Evolutionary conservation across 176 grass and related monocot genomes (phyloP).

Genomic region (Tillandsia fasciculata): DNA sequence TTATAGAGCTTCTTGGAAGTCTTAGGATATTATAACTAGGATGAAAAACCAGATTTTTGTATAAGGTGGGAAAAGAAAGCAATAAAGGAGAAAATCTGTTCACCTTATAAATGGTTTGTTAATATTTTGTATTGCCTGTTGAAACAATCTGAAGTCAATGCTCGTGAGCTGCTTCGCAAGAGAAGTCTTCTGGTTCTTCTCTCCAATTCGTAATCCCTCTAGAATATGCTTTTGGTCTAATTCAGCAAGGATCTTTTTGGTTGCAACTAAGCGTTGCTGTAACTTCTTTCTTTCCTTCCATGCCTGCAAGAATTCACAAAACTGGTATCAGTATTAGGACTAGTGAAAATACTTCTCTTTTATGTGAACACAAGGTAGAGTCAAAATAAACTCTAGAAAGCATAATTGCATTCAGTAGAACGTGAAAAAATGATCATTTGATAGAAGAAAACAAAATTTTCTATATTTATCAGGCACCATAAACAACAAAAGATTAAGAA

Average conservation of each 20-base stretch:
- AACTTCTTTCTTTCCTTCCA: conserved; percentile 89
- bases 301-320: conserved; percentile 39
- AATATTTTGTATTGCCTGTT: conserved; percentile 60
- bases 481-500: no score
- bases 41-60: no score
- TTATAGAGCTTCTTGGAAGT: no score
- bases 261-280: conserved; percentile 44
- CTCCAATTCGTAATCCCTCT: conserved; percentile 54
- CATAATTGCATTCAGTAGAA: no score
- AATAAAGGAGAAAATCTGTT: neutral
- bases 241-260: conserved; percentile 74
- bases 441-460: no score
- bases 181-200: conserved; percentile 61
- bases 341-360: no score
- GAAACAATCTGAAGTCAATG: conserved; percentile 74
- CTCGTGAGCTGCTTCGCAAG: conserved; percentile 64
- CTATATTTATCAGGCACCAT: no score
- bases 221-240: conserved; percentile 77
- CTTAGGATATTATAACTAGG: no score
- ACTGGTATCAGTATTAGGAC: neutral
- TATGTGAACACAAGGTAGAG: no score
- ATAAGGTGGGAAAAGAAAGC: neutral
- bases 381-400: no score
- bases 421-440: no score
- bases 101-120: conserved; percentile 48